Evolutionary conservation across 2,329 filamentous ascomycete species (phyloP).

Genomic region (Sporothrix protearum): DNA sequence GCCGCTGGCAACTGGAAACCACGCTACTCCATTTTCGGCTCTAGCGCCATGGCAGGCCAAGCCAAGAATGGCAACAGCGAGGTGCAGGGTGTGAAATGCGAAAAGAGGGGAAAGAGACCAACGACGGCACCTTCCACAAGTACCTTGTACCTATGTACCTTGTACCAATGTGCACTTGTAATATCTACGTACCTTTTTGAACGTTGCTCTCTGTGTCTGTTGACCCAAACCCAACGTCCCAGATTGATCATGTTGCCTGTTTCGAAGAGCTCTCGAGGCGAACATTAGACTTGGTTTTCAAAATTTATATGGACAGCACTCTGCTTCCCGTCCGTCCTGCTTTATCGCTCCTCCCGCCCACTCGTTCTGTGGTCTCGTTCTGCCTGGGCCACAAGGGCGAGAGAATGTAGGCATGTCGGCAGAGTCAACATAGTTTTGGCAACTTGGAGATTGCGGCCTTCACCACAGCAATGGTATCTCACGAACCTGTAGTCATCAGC

Average conservation of each 20-base stretch:
- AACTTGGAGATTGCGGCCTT: not conserved
- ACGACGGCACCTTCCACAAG: not conserved
- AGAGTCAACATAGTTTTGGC: not conserved
- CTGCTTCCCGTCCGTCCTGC: not conserved
- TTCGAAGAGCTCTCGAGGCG: not conserved
- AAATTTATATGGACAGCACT: not conserved
- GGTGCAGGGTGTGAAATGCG: not conserved
- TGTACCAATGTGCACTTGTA: conserved; percentile 2
- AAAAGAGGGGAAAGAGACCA: not conserved
- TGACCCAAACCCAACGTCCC: not conserved
- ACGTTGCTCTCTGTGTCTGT: not conserved
- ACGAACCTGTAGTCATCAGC: conserved; percentile 1
- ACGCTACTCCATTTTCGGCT: conserved; percentile 20
- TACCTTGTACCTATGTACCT: conserved; percentile 3
- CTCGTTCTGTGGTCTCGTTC: not conserved
- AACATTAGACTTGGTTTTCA: not conserved
- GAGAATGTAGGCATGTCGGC: not conserved
- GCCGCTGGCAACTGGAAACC: not conserved
- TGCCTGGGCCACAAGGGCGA: not conserved
- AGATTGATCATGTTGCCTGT: not conserved
- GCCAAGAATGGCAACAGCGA: not conserved
- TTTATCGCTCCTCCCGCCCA: not conserved
- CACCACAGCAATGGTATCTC: not conserved
- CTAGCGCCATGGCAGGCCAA: conserved; percentile 16
- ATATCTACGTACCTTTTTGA: too few species aligned